phyloP scores from a whole-genome alignment of 2,329 filamentous ascomycete genomes.

The Cladosporium sp. region DNA sequence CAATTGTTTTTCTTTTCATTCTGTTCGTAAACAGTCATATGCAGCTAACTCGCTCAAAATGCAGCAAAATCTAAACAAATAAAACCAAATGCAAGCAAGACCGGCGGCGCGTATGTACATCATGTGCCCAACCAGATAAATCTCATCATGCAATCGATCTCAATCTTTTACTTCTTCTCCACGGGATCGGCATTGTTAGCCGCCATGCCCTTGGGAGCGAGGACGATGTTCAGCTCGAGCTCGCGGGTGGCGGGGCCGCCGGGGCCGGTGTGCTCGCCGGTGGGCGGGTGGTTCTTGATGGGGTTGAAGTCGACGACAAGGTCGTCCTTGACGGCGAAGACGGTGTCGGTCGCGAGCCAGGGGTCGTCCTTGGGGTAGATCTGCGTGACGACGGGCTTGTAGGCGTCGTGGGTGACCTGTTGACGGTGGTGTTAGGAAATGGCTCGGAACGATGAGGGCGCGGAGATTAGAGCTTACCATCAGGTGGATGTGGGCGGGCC shows the following conservation, averaged over 20 bases:
- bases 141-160: too few relatives aligned
- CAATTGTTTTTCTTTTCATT: too few relatives aligned
- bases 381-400: constrained; percentile 52
- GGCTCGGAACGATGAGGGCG: neutral
- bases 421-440: neutral
- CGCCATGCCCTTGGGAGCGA: constrained; percentile 37
- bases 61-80: too few relatives aligned
- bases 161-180: neutral
- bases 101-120: too few relatives aligned
- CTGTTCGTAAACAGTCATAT: too few relatives aligned
- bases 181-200: constrained; percentile 2
- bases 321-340: constrained; percentile 57
- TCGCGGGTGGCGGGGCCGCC: constrained; percentile 35
- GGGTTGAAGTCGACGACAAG: constrained; percentile 53
- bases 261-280: constrained; percentile 31
- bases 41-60: too few relatives aligned
- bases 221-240: constrained; percentile 55
- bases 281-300: constrained; percentile 44
- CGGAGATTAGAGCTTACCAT: constrained; percentile 35
- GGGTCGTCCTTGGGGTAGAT: constrained; percentile 55
- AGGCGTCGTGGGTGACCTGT: constrained; percentile 44
- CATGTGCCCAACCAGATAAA: too few relatives aligned
- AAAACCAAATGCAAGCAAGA: too few relatives aligned
- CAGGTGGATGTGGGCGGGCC: constrained; percentile 56
- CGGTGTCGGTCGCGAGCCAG: constrained; percentile 52